Base-by-base conservation (phyloP, 2,329 filamentous ascomycete species). In the Penicillium sp. region DNA sequence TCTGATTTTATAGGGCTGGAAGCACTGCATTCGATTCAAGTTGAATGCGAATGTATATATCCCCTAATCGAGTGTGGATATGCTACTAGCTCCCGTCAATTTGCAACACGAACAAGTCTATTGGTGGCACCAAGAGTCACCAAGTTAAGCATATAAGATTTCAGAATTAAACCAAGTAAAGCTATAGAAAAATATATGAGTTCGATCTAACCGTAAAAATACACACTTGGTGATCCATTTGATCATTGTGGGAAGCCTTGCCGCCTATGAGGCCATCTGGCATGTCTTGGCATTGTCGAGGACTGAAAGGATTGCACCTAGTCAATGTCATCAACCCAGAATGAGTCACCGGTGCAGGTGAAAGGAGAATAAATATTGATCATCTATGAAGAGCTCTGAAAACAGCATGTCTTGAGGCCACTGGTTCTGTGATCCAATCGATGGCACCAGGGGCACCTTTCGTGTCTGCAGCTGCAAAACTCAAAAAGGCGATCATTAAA, bases 221-320 rank as follows among this genome's bases (percentile, higher is more conserved):
- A 50, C 58, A 62, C 60, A 54, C 58, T 44, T 41, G 50, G 40
- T 55, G 57, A 66, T 60, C 61, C 58, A 53, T 54, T 59, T 24
- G 55, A 60, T 64, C 53, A 59, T 50, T 41, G 54, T 59, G 54
- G 54, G 57, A 59, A 61, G 62, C 57, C 54, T 62, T 24, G 43
- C 59, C 41, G 46, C 52, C 58, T 41, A 60, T 60, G 58, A 70
- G 69, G 69, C 67, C 65, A 73, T 72, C 70, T 73, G 71, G 72
- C 72, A 72, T 72, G 69, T 68, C 72, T 74, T 74, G 72, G 71
- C 70, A 60, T 64, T 60, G 13, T 39, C 50, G 19, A 55, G 54
- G 36, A 22, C 22, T 14, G 39, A 19, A 19, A 7, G 14, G 36
- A 44, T 41, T 36, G 13, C n/a, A n/a, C n/a, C n/a, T 31, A n/a